These are phyloP conservation scores for Histomonas meleagridis DNA, from an alignment of 208 protist species.

Conservation along the genomic window DNA sequence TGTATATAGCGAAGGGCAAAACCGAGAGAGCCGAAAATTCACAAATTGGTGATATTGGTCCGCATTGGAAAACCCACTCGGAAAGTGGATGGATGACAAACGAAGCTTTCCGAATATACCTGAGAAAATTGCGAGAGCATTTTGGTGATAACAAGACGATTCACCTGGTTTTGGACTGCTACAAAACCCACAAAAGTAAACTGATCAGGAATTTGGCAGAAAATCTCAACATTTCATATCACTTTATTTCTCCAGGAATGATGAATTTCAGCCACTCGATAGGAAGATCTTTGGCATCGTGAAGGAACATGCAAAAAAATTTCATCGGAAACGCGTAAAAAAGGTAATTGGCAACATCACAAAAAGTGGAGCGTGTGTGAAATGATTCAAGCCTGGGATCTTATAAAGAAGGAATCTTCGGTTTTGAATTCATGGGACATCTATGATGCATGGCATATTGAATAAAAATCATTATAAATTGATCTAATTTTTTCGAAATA, in stretches of 20 bases:
- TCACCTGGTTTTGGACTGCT: not conserved
- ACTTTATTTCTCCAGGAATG: not conserved
- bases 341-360: no score
- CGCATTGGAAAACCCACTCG: not conserved
- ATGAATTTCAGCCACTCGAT: not conserved
- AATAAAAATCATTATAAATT: no score
- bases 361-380: no score
- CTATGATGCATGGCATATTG: no score
- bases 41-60: not conserved
- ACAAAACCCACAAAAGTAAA: not conserved
- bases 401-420: no score
- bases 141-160: not conserved
- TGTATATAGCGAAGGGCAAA: not conserved
- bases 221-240: not conserved
- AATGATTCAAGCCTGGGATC: no score
- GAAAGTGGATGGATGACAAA: not conserved
- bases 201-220: not conserved
- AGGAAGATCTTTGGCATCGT: not conserved
- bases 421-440: no score
- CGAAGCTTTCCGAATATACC: not conserved
- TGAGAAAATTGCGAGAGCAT: not conserved
- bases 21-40: not conserved
- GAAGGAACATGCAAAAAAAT: no score
- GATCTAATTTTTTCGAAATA: no score
- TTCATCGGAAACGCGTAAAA: no score